Evolutionary conservation across 2,329 filamentous ascomycete genomes (phyloP).

Genomic region (Stemphylium beticola): DNA sequence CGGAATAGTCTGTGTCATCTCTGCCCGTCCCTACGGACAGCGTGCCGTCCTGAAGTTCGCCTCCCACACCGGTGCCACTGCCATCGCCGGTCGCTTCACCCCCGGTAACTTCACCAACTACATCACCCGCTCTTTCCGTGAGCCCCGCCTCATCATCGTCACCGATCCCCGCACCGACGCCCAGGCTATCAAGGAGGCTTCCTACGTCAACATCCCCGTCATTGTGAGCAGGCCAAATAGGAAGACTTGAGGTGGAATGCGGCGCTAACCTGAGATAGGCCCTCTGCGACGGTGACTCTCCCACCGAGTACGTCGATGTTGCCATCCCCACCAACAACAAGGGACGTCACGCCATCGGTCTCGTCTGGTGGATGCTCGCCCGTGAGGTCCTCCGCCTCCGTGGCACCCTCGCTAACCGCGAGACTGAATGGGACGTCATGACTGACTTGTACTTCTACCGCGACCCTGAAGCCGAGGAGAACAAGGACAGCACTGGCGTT

Average conservation of each 20-base stretch:
- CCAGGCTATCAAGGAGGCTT: slow-evolving; percentile 99
- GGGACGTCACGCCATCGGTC: slow-evolving; percentile 98
- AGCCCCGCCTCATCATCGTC: slow-evolving; percentile 98
- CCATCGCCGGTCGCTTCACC: slow-evolving; percentile 99
- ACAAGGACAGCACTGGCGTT: slow-evolving; percentile 84
- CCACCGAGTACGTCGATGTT: slow-evolving; percentile 99
- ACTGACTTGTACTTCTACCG: slow-evolving; percentile 99
- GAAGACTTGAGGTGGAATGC: neutral
- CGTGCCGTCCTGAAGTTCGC: slow-evolving; percentile 99
- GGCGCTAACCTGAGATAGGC: slow-evolving; percentile 54
- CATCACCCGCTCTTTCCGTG: slow-evolving; percentile 99
- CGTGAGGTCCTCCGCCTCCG: slow-evolving; percentile 99
- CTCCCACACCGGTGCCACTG: slow-evolving; percentile 94
- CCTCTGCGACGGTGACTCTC: slow-evolving; percentile 98
- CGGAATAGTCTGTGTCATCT: slow-evolving; percentile 75
- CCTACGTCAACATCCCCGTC: slow-evolving; percentile 99
- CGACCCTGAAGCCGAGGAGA: slow-evolving; percentile 98
- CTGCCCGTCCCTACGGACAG: slow-evolving; percentile 98
- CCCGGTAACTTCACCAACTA: slow-evolving; percentile 99
- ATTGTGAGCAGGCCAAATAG: slow-evolving; percentile 58
- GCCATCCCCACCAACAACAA: slow-evolving; percentile 99
- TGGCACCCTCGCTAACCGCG: slow-evolving; percentile 93
- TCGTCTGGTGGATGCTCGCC: slow-evolving; percentile 99
- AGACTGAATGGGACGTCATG: slow-evolving; percentile 99
- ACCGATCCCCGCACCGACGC: slow-evolving; percentile 99